phyloP scores from a whole-genome alignment of 2,329 filamentous ascomycete genomes.

The Aureobasidium leucospermi region DNA sequence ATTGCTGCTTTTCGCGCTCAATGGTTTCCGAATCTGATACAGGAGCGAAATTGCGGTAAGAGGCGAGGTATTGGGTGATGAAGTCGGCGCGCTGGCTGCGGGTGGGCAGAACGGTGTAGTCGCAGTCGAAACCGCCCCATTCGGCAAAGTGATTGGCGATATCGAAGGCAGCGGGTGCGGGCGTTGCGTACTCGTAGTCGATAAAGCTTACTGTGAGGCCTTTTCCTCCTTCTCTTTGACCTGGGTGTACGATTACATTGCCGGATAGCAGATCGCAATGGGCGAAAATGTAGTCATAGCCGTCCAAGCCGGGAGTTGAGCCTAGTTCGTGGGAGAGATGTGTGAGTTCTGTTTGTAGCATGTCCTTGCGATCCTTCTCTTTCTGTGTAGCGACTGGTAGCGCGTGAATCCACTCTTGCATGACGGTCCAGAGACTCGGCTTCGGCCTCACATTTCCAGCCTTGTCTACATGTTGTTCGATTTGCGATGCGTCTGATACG shows the following conservation, averaged over 20 bases:
- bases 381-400: constrained; percentile 66
- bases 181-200: constrained; percentile 96
- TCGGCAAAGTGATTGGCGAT: constrained; percentile 97
- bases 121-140: constrained; percentile 96
- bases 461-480: constrained; percentile 22
- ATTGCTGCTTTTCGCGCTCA: constrained; percentile 57
- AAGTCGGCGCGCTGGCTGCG: constrained; percentile 70
- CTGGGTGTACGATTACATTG: constrained; percentile 70
- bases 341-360: constrained; percentile 67
- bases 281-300: constrained; percentile 77
- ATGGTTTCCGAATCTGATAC: constrained; percentile 22
- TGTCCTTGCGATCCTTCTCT: constrained; percentile 59
- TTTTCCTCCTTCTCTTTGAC: not conserved
- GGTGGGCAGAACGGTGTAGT: constrained; percentile 76
- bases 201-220: constrained; percentile 65
- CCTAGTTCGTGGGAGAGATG: constrained; percentile 64
- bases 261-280: constrained; percentile 95
- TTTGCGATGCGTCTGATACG: constrained; percentile 19
- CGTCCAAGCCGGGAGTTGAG: constrained; percentile 67
- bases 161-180: constrained; percentile 90
- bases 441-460: constrained; percentile 56
- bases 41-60: constrained; percentile 48
- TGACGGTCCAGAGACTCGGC: constrained; percentile 87
- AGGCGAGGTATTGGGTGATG: constrained; percentile 71
- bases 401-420: constrained; percentile 91